Base-by-base conservation (phyloP, 73 alveolate genomes). In the Paramecium primaurelia region DNA sequence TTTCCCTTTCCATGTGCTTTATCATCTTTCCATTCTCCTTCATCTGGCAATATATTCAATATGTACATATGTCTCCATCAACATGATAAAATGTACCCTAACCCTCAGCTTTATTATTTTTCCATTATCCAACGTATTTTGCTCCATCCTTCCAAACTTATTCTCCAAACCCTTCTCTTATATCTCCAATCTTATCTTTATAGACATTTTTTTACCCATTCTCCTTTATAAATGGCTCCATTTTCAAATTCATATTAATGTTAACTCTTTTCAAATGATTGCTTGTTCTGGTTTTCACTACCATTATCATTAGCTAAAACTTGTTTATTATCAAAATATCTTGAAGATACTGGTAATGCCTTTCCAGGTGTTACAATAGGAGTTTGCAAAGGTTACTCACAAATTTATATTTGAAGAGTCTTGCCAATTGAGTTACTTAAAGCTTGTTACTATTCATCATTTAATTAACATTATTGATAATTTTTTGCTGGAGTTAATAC, bases 91-190 rank as follows among this genome's bases (percentile, higher is more conserved):
- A 86, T 44, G 22, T 93, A 42, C 93, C 93, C 34, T 75, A 28
- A 11, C 96, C 96, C 30, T 93, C 87, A 30, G 96, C 96, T 92
- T 84, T 92, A 16, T 86, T 95, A 42, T 92, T 54, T 59, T 77
- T 80, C 96, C 96, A 93, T 54, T 54, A 26, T 10, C 96, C 96
- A 14, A 71, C 97, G 88, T 92, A 92, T 47, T 88, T 83, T 89
- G 94, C 94, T 2, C 98, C 97, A 77, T 95, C 96, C 16, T 85
- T 83, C 93, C 96, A 93, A 77, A 71, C 89, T 51, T 93, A 71
- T 26, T 91, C 75, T 14, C 96, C 96, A 36, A 37, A 51, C 8
- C 96, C 96, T 28, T 93, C 93, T 91, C 93, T 93, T 40, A 71
- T 71, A 51, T 89, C 51, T 44, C 94, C 94, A 22, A 89, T 6